These are phyloP conservation scores for Phytophthora pisi DNA, from an alignment of 352 stramenopile species.

Conservation along the genomic window DNA sequence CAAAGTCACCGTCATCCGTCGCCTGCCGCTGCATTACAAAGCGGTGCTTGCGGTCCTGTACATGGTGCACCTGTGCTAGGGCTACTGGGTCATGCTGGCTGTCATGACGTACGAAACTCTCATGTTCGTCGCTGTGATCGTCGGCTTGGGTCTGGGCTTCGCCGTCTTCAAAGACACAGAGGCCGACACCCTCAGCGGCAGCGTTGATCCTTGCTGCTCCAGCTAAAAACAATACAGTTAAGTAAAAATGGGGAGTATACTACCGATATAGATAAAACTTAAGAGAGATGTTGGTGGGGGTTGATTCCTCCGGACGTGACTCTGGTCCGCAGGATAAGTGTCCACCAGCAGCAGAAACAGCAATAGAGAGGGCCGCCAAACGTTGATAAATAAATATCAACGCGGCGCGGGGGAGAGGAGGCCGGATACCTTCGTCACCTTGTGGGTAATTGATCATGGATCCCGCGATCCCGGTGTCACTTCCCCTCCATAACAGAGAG, in stretches of 20 bases:
- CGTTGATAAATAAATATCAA: not conserved
- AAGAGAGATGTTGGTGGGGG: slow-evolving; percentile 20
- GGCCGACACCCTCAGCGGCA: slow-evolving; percentile 52
- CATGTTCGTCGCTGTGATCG: slow-evolving; percentile 64
- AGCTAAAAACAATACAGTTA: slow-evolving; percentile 26
- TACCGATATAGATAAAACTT: not conserved
- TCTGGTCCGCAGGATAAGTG: slow-evolving; percentile 57
- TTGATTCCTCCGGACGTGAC: slow-evolving; percentile 51
- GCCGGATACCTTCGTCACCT: slow-evolving; percentile 78
- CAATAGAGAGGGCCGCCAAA: slow-evolving; percentile 1
- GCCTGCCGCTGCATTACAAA: slow-evolving; percentile 51
- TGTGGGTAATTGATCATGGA: slow-evolving; percentile 75
- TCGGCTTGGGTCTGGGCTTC: slow-evolving; percentile 65
- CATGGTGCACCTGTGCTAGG: slow-evolving; percentile 65
- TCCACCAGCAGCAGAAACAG: slow-evolving; percentile 46
- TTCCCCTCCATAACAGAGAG: slow-evolving; percentile 6
- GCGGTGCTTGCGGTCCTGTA: slow-evolving; percentile 52
- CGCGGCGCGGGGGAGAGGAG: slow-evolving; percentile 27
- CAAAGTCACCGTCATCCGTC: slow-evolving; percentile 39
- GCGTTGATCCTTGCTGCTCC: slow-evolving; percentile 76
- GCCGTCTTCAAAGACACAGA: slow-evolving; percentile 78
- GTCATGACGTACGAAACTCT: slow-evolving; percentile 78
- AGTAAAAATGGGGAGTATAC: no score
- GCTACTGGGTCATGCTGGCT: slow-evolving; percentile 78
- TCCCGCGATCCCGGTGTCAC: slow-evolving; percentile 79